These are phyloP conservation scores for Heterobasidion irregulare DNA, from an alignment of 1,284 basidiomycete genomes.

Conservation along the genomic window DNA sequence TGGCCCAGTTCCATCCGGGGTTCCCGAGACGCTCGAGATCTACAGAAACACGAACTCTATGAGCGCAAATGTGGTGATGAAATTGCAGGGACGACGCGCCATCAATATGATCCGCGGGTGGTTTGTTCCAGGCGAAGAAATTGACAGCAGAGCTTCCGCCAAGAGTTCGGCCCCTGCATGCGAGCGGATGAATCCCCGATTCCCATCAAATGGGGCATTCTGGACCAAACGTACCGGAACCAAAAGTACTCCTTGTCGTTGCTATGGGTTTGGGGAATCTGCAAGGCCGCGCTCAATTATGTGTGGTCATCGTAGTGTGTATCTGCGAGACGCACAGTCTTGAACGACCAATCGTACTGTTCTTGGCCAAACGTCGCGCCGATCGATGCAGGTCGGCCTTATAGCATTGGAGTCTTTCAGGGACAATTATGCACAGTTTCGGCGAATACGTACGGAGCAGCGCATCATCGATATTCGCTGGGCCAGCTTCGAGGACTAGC, in stretches of 20 bases:
- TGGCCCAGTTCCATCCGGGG: conserved; percentile 2
- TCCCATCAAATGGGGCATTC: not conserved
- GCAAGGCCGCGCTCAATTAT: not conserved
- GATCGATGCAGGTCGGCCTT: not conserved
- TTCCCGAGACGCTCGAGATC: conserved; percentile 3
- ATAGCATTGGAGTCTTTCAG: not conserved
- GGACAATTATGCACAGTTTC: not conserved
- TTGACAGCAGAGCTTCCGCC: conserved; percentile 21
- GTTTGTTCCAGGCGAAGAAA: conserved; percentile 16
- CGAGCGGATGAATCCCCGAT: not conserved
- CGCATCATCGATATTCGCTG: conserved; percentile 12
- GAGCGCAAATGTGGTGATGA: too few relatives aligned
- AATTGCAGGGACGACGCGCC: conserved; percentile 4
- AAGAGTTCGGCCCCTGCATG: conserved; percentile 17
- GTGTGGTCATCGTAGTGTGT: not conserved
- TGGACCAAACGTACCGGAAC: conserved; percentile 8
- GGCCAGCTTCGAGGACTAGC: conserved; percentile 25
- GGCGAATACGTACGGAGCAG: conserved; percentile 5
- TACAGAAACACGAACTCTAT: not conserved
- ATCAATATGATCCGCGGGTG: conserved; percentile 18
- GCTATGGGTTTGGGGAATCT: conserved; percentile 13
- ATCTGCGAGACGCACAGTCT: conserved; percentile 15
- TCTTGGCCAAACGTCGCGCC: conserved; percentile 13
- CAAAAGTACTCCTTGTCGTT: conserved; percentile 9
- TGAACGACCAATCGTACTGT: conserved; percentile 22